Conservation (phyloP, 805 yeast species). For the Metschnikowia dekortorum region DNA sequence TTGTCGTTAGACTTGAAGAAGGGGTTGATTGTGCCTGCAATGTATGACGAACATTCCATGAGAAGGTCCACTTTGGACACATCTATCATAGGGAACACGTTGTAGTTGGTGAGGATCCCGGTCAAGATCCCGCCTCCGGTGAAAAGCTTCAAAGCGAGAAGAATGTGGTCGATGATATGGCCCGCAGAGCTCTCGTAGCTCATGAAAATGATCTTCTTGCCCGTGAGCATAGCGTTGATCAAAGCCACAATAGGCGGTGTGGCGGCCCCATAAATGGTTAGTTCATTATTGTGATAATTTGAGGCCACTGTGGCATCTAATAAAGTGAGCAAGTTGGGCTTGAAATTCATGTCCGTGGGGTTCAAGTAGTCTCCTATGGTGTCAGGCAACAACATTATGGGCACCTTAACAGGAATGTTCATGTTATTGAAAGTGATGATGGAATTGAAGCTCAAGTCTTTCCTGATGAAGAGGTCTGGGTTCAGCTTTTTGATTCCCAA, state of each 20-base stretch:
- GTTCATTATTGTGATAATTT: slow-evolving; percentile 39
- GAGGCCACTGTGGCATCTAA: slow-evolving; percentile 33
- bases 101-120: slow-evolving; percentile 33
- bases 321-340: slow-evolving; percentile 31
- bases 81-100: slow-evolving; percentile 58
- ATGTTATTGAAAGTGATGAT: slow-evolving; percentile 34
- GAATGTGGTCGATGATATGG: slow-evolving; percentile 37
- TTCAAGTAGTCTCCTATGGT: slow-evolving; percentile 41
- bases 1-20: slow-evolving; percentile 51
- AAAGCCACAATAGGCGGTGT: slow-evolving; percentile 45
- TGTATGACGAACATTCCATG: slow-evolving; percentile 36
- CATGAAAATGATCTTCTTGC: slow-evolving; percentile 37
- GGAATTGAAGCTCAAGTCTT: slow-evolving; percentile 40
- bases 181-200: slow-evolving; percentile 39
- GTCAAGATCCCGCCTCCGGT: slow-evolving; percentile 41
- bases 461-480: slow-evolving; percentile 36
- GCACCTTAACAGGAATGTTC: slow-evolving; percentile 43
- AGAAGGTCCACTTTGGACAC: slow-evolving; percentile 52
- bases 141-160: slow-evolving; percentile 40
- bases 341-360: slow-evolving; percentile 43
- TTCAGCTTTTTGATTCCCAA: slow-evolving; percentile 27
- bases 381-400: slow-evolving; percentile 39
- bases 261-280: slow-evolving; percentile 49
- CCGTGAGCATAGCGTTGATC: slow-evolving; percentile 35
- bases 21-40: slow-evolving; percentile 68